phyloP scores from a whole-genome alignment of 2,329 filamentous ascomycete genomes.

The Talaromyces albobiverticillius region DNA sequence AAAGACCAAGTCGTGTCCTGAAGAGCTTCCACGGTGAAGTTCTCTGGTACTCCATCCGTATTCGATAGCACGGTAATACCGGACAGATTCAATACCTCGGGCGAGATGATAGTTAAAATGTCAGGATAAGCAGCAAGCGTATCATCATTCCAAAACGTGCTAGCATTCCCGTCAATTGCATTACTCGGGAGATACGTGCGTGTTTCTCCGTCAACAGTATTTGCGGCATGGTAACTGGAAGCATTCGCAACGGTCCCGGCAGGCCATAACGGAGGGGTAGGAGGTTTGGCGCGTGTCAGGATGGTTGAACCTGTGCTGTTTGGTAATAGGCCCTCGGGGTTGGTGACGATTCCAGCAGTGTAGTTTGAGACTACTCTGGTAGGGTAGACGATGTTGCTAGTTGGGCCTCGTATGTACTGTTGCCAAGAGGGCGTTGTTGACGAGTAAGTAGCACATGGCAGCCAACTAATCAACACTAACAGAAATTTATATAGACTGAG shows the following conservation, averaged over 20 bases:
- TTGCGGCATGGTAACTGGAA: not conserved
- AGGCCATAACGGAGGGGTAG: not conserved
- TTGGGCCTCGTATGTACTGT: not conserved
- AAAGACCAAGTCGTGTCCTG: not conserved
- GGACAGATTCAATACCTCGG: not conserved
- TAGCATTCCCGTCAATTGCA: conserved; percentile 1
- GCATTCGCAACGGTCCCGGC: not conserved
- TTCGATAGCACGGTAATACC: not conserved
- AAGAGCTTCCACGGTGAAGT: not conserved
- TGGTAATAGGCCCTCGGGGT: not conserved
- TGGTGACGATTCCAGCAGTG: not conserved
- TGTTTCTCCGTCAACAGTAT: not conserved
- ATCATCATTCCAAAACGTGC: conserved; percentile 3
- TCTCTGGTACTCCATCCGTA: not conserved
- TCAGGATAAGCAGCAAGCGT: not conserved
- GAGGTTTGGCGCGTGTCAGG: not conserved
- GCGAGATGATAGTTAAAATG: not conserved
- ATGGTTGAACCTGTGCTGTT: not conserved
- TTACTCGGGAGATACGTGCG: conserved; percentile 4
- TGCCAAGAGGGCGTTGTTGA: not conserved
- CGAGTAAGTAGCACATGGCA: too few species aligned
- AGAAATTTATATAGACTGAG: too few species aligned
- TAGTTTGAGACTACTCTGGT: not conserved
- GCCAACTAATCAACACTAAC: too few species aligned
- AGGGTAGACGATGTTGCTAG: not conserved